phyloP scores from a whole-genome alignment of 306 rosid species.

The Trifolium pratense region DNA sequence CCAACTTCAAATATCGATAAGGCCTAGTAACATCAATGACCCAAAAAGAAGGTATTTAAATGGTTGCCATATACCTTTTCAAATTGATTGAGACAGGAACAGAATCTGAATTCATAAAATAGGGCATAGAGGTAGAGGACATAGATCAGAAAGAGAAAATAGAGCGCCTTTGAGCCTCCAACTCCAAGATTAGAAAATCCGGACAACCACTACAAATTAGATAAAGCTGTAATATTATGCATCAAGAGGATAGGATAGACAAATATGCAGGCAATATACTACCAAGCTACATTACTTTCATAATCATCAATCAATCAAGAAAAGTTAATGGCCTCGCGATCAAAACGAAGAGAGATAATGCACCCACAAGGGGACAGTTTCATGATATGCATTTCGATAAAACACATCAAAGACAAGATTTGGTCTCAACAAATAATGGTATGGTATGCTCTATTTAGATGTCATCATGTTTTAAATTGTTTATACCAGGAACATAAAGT shows the following conservation, averaged over 20 bases:
- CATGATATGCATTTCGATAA: not conserved
- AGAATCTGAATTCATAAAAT: not conserved
- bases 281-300: not conserved
- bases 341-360: not conserved
- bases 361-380: not conserved
- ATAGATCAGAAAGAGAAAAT: not conserved
- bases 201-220: not conserved
- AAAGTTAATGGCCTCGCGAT: not conserved
- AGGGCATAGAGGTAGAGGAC: not conserved
- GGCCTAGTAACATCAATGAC: not conserved
- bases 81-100: not conserved
- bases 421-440: slow-evolving; percentile 14
- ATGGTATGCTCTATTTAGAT: slow-evolving; percentile 15
- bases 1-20: too few species aligned
- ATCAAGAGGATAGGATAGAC: not conserved
- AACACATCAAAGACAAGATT: not conserved
- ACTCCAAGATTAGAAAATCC: not conserved
- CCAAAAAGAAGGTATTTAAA: not conserved
- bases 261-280: not conserved
- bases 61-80: not conserved
- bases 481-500: slow-evolving; percentile 24
- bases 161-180: not conserved
- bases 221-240: not conserved
- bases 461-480: slow-evolving; percentile 7
- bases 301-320: not conserved